These are phyloP conservation scores for Wilcoxina mikolae DNA, from an alignment of 495 filamentous ascomycete genomes.

Conservation along the genomic window DNA sequence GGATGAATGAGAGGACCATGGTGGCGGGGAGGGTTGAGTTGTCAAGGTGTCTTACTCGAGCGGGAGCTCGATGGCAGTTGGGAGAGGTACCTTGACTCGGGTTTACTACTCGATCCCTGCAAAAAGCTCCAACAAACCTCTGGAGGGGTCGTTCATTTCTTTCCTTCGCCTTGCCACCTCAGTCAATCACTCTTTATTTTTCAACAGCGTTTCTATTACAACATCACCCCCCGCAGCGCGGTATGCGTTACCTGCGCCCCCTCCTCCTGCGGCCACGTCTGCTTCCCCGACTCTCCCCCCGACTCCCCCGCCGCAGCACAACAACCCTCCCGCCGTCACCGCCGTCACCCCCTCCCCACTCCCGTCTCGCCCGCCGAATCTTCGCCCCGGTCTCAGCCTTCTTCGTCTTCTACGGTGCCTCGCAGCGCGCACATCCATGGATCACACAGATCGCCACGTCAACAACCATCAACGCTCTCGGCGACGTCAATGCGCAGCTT, in stretches of 20 bases:
- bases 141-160: no score
- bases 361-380: conserved; percentile 9
- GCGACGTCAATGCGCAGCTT: conserved; percentile 66
- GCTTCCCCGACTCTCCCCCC: neutral
- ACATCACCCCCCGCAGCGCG: no score
- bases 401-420: conserved; percentile 55
- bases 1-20: conserved; percentile 66
- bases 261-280: neutral
- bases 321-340: neutral
- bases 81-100: no score
- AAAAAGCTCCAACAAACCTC: no score
- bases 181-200: no score
- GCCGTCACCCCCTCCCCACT: neutral
- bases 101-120: no score
- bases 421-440: conserved; percentile 56
- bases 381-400: conserved; percentile 30
- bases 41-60: neutral
- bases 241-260: no score
- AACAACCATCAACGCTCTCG: conserved; percentile 61
- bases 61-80: no score
- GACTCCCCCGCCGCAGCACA: neutral
- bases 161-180: no score
- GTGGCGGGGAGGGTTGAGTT: no score
- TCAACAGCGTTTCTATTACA: no score
- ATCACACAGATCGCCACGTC: conserved; percentile 61